Conservation (phyloP, 208 protist genomes). For the Spongospora subterranea region DNA sequence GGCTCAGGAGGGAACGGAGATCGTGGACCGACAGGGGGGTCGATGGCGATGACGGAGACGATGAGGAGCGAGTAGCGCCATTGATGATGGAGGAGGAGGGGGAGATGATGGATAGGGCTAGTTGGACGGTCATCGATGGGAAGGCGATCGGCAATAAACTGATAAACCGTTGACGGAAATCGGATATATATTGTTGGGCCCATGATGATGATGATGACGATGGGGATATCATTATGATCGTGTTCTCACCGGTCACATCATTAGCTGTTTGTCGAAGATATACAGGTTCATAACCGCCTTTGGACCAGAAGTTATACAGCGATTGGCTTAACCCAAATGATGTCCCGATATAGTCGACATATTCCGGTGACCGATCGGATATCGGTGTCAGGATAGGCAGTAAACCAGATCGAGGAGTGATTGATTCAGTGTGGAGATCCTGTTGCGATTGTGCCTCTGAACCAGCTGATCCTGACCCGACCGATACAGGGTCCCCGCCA, state of each 20-base stretch:
- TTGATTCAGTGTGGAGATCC: neutral
- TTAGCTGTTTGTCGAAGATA: conserved; percentile 66
- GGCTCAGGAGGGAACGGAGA: neutral
- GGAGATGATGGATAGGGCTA: neutral
- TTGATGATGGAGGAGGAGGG: neutral
- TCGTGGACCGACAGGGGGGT: neutral
- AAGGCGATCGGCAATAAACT: neutral
- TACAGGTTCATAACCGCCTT: conserved; percentile 49
- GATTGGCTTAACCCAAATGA: conserved; percentile 58
- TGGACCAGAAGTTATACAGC: conserved; percentile 63
- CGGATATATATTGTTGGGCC: neutral
- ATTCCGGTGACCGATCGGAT: neutral
- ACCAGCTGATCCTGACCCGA: neutral
- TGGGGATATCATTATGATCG: conserved; percentile 93
- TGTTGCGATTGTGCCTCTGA: neutral
- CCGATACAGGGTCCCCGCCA: neutral
- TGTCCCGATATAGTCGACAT: conserved; percentile 63
- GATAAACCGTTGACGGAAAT: conserved; percentile 51
- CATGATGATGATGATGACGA: conserved; percentile 57
- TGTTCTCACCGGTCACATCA: conserved; percentile 98
- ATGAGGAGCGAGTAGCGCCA: neutral
- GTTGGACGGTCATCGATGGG: conserved; percentile 39
- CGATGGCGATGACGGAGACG: neutral
- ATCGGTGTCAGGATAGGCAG: conserved; percentile 33
- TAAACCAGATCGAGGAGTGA: conserved; percentile 4